Conservation (phyloP, 768 basidiomycete genomes). For the Tylopilus balloui region DNA sequence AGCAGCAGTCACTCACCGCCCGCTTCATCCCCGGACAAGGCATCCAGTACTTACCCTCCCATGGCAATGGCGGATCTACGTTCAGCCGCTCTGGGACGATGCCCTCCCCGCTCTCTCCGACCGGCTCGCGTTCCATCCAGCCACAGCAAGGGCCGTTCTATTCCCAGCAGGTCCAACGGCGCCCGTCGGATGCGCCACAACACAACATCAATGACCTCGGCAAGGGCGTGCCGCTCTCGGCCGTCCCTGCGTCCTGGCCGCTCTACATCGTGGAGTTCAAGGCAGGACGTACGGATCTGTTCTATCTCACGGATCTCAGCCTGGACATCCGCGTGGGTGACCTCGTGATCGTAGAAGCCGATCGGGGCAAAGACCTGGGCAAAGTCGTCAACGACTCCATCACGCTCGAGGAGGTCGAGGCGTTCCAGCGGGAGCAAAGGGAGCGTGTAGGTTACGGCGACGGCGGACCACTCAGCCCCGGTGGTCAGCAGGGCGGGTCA, state of each 20-base stretch:
- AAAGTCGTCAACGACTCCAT: slow-evolving; percentile 90
- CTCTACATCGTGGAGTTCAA: slow-evolving; percentile 98
- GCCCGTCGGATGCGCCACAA: slow-evolving; percentile 36
- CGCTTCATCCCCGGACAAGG: slow-evolving; percentile 64
- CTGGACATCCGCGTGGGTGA: slow-evolving; percentile 76
- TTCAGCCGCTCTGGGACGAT: slow-evolving; percentile 38
- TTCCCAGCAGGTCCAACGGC: slow-evolving; percentile 34
- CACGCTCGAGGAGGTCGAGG: slow-evolving; percentile 85
- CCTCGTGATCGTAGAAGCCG: slow-evolving; percentile 94
- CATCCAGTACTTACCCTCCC: slow-evolving; percentile 51
- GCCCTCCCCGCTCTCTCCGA: slow-evolving; percentile 58
- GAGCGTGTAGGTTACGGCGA: slow-evolving; percentile 45
- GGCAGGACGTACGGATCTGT: slow-evolving; percentile 91
- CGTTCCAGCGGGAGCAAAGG: slow-evolving; percentile 78
- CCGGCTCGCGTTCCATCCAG: slow-evolving; percentile 26
- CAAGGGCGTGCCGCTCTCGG: slow-evolving; percentile 80
- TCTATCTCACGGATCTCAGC: slow-evolving; percentile 75
- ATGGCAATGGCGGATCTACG: slow-evolving; percentile 26
- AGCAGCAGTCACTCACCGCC: slow-evolving; percentile 42
- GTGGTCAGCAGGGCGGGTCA: slow-evolving; percentile 35
- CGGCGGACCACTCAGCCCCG: slow-evolving; percentile 49
- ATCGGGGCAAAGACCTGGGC: slow-evolving; percentile 89
- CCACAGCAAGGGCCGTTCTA: slow-evolving; percentile 29
- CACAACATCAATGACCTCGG: slow-evolving; percentile 59
- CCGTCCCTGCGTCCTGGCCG: slow-evolving; percentile 81